Conservation (phyloP, 192 early-diverging fungal genomes). For the Umbelopsis isabellina region DNA sequence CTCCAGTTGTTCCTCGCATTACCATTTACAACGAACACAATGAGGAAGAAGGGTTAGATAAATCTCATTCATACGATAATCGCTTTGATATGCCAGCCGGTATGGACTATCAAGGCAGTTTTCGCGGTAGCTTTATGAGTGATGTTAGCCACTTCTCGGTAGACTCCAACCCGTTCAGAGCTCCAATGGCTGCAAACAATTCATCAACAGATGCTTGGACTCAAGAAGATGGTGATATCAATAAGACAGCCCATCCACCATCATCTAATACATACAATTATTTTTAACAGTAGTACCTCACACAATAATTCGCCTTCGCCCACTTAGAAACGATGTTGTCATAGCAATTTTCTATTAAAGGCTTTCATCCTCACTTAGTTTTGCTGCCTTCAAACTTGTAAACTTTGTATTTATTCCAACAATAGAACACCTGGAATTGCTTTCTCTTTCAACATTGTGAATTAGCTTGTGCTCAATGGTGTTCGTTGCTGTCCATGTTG, state of each 20-base stretch:
- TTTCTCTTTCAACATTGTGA: not conserved
- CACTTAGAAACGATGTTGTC: not conserved
- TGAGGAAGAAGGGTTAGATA: not conserved
- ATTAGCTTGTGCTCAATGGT: not conserved
- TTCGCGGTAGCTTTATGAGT: constrained; percentile 8
- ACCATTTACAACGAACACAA: constrained; percentile 19
- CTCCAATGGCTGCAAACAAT: constrained; percentile 6
- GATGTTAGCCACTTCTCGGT: constrained; percentile 16
- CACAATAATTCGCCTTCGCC: not conserved
- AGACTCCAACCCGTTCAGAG: constrained; percentile 22
- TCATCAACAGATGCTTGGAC: constrained; percentile 9
- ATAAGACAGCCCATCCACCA: not conserved
- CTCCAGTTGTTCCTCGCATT: constrained; percentile 17
- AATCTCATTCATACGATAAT: not conserved
- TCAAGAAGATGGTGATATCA: constrained; percentile 15
- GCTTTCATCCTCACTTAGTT: not conserved
- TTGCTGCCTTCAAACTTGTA: not conserved
- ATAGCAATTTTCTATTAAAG: not conserved
- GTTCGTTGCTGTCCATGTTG: constrained; percentile 58
- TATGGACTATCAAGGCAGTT: not conserved
- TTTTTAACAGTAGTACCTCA: not conserved
- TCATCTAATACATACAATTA: not conserved
- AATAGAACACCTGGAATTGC: not conserved
- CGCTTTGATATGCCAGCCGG: not conserved
- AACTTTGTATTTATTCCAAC: not conserved